Base-by-base conservation (phyloP, 1,284 basidiomycete genomes). In the Cutaneotrichosporon cutaneum region DNA sequence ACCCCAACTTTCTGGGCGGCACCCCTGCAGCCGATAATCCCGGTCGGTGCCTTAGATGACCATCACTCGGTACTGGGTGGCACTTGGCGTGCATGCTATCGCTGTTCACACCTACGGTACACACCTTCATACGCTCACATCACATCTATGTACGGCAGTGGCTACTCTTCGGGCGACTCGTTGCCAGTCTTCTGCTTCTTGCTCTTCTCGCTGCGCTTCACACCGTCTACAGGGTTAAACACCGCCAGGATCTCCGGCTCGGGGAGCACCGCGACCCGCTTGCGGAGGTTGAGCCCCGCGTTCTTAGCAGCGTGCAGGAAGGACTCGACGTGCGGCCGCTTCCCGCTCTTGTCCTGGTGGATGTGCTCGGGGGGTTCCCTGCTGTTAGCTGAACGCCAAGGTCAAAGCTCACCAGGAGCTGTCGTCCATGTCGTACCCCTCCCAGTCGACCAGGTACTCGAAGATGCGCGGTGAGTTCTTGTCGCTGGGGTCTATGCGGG, bases 361-460 rank as follows among this genome's bases (percentile, higher is more conserved):
- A 54, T 18, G 35, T 36, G 33, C 5, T 16, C 33, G 21, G 14
- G 33, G 3, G 52, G 52, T 16, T 54, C 52, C 52, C 50, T 52
- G 30, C 13, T 33, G 50, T 52, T 16, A 52, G 50, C 50, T 33
- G 26, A 11, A n/a, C 16, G 27, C 44, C 27, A 16, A 24, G n/a
- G 18, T 14, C 16, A 16, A 10, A 21, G 30, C 27, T 52, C 30
- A 33, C 70, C 70, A 71, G 1, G 68, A 66, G 21, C 58, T 57
- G 13, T 65, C 61, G 8, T 61, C 44, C 58, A 67, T 21, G 6
- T 36, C 48, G 33, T 64, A 69, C 2, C 61, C 64, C 9, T 62
- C 54, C 68, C 68, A 69, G 36, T 64, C 60, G 54, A 69, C 63
- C 42, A 69, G 45, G 33, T 66, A 67, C 36, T 62, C 36, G 45